Evolutionary conservation across 805 yeast species (phyloP), one percentile per base, ranked within the genome.

Genomic region (Saturnispora besseyi): DNA sequence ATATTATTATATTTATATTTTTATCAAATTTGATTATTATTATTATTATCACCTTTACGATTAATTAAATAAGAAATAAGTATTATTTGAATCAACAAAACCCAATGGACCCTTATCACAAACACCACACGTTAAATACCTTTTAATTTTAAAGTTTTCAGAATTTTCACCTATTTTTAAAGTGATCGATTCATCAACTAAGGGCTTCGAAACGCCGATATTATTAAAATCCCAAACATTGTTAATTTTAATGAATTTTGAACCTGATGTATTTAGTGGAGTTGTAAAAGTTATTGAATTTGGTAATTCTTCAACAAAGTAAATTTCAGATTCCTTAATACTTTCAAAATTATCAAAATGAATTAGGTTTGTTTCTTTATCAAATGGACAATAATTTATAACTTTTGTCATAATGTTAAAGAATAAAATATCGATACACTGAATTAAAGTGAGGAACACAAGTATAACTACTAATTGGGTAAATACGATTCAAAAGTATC

Each of bases 141-240:
- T 67, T 44, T 74, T 75, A 22, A 83, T 63, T 26, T 66, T 64
- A 12, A 68, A 46, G 8, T 57, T 51, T 12, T 60, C 49, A 10
- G 55, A 59, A 1, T 57, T 55, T 24, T 47, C 50, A 6, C 52
- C 52, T 12, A 48, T 53, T n/a, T 53, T 55, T 4, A 53, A 21
- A 24, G 18, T 42, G 9, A 45, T 44, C 26, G 43, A 22, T 34
- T 49, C 50, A 15, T 24, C 29, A 7, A 34, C 10, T 2, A 45
- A 48, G 10, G 67, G 68, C 44, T 73, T 73, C 1, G 89, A 82
- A 2, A 85, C 91, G 1, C 88, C 90, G 43, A 85, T 76, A 58
- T 85, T 85, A 54, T 85, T 90, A 57, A 85, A 85, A 54, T 78
- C 85, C 93, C 93, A 85, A 48, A 81, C 79, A 57, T 83, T 87